Evolutionary conservation across 768 basidiomycete genomes (phyloP), one percentile per base, ranked within the genome.

Genomic region (Piloderma croceum): DNA sequence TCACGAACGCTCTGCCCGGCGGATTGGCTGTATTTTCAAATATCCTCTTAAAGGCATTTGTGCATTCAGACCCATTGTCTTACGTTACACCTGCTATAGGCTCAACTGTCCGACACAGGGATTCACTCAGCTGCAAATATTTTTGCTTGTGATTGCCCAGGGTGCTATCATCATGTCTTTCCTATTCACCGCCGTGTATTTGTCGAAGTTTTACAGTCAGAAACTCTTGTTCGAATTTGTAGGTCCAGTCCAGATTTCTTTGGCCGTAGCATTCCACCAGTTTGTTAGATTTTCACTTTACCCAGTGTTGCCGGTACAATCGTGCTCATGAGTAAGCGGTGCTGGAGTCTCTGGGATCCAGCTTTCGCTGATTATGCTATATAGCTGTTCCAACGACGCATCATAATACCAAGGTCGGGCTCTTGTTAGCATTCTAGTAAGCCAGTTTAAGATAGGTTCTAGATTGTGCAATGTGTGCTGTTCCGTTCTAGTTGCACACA

Each of bases 11-110:
- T 6, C 53, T 74, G 31, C 69, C 70, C 19, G 68, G 69, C 36
- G 72, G 73, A 1, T 50, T 76, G 23, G 69, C 71, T 11, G 70
- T 71, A 2, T 77, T 73, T 53, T 67, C 68, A n/a, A 74, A 76
- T 47, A 68, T 77, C 43, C 73, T 76, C 42, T 47, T 76, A 36
- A 69, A 61, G 20, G 67, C 64, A 24, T 71, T 71, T 39, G 67
- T 68, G 46, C 41, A 63, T 43, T 3, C 25, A n/a, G 33, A 31
- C 18, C 23, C 6, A 18, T 3, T 6, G 19, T 31, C 39, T 11
- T 15, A n/a, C n/a, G n/a, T 33, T 15, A 23, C 20, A 7, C 2
- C 18, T 18, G 31, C 12, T 9, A 9, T 15, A 29, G 34, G 11
- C 13, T 4, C 13, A 24, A 12, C 20, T 5, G 20, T 35, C 15